These are phyloP conservation scores for Arthrobotrys megalospora DNA, from an alignment of 2,329 filamentous ascomycete genomes.

Conservation along the genomic window DNA sequence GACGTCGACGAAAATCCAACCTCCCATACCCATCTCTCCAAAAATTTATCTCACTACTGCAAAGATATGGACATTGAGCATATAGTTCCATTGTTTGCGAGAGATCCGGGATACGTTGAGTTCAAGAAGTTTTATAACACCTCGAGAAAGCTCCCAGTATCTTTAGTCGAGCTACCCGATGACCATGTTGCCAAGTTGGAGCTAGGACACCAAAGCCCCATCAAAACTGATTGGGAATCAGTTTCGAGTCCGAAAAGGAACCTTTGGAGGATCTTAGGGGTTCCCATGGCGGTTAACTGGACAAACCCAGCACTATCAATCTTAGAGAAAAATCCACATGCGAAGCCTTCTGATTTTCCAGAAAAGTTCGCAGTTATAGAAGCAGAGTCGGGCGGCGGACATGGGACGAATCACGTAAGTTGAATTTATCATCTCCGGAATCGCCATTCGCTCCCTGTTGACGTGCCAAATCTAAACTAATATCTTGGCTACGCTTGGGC, in stretches of 20 bases:
- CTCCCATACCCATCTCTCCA: neutral
- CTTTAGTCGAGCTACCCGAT: neutral
- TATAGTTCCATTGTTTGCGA: slow-evolving; percentile 10
- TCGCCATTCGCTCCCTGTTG: neutral
- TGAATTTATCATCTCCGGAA: neutral
- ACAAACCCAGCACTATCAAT: slow-evolving; percentile 6
- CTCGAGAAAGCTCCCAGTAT: slow-evolving; percentile 7
- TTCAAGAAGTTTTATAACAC: slow-evolving; percentile 5
- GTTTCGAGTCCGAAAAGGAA: neutral
- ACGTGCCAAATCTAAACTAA: neutral
- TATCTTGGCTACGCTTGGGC: neutral
- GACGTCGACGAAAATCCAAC: neutral
- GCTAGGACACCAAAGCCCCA: slow-evolving; percentile 12
- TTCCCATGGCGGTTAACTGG: slow-evolving; percentile 29
- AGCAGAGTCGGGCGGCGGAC: neutral
- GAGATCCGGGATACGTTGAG: slow-evolving; percentile 1
- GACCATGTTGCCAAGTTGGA: slow-evolving; percentile 16
- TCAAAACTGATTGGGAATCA: neutral
- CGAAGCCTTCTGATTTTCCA: slow-evolving; percentile 9
- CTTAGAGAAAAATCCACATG: neutral
- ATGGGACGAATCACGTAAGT: slow-evolving; percentile 7
- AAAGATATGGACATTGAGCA: slow-evolving; percentile 9
- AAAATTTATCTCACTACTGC: neutral
- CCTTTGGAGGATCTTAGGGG: slow-evolving; percentile 10
- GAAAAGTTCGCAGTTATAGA: slow-evolving; percentile 16